A percentile compares a stretch with the other conserved stretches of the same genome.
Evolutionary conservation across 2,329 filamentous ascomycete genomes (phyloP).

Genomic region (Teratosphaeria gauchensis): DNA sequence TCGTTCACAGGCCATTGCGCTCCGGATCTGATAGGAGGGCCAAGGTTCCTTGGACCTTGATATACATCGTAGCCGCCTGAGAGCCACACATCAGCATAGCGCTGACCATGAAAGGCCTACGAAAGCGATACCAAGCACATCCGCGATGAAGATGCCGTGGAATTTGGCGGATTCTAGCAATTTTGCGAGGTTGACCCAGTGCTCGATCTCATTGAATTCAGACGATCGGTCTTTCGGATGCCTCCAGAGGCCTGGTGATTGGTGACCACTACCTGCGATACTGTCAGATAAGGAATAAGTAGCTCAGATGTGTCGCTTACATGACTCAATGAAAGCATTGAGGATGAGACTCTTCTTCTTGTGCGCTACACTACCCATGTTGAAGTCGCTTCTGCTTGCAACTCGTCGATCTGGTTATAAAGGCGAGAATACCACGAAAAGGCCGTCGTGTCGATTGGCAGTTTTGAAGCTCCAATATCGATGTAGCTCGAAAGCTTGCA

Average conservation of each 20-base stretch:
- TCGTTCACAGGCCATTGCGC: conserved; percentile 64
- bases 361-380: not conserved
- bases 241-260: conserved; percentile 51
- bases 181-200: conserved; percentile 53
- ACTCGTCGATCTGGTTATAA: not conserved
- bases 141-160: conserved; percentile 58
- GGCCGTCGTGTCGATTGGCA: not conserved
- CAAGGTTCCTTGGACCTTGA: conserved; percentile 49
- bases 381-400: not conserved
- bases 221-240: conserved; percentile 56
- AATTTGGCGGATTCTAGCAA: conserved; percentile 53
- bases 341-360: conserved; percentile 31
- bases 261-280: conserved; percentile 37
- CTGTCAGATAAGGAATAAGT: not conserved
- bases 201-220: conserved; percentile 50
- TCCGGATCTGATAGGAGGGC: conserved; percentile 51
- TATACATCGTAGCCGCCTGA: conserved; percentile 56
- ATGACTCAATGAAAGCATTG: conserved; percentile 36
- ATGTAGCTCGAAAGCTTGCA: not conserved
- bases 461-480: not conserved
- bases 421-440: not conserved
- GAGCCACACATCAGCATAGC: not conserved
- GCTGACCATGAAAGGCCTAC: not conserved
- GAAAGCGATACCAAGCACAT: conserved; percentile 42
- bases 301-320: conserved; percentile 7